Percentiles rank a stretch among this genome's conserved stretches.
Conservation (phyloP, 306 rosid species). For the Cucumis melo region DNA sequence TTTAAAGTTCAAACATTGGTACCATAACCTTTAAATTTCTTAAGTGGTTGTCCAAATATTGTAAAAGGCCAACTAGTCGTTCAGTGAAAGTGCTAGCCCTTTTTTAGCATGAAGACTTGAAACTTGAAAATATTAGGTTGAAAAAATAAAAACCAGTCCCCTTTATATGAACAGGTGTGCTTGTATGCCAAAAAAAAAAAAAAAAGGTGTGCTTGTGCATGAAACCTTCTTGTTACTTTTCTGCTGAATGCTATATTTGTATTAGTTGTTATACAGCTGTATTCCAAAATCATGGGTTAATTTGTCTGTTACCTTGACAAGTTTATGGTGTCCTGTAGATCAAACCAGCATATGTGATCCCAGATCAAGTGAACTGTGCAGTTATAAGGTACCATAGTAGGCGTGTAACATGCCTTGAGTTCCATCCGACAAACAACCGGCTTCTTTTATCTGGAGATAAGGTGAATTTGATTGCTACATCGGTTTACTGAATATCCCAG, state of each 20-base stretch:
- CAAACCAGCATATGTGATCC: conserved; percentile 68
- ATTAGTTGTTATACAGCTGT: background rate
- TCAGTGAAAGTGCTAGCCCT: background rate
- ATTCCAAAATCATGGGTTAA: background rate
- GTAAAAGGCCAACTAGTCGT: background rate
- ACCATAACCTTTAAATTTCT: background rate
- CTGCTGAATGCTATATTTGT: background rate
- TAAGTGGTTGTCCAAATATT: background rate
- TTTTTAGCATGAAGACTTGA: background rate
- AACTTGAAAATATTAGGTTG: background rate
- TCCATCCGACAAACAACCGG: conserved; percentile 82
- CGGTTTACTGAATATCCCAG: background rate
- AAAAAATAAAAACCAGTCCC: background rate
- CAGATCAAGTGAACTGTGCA: conserved; percentile 72
- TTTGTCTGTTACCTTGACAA: background rate
- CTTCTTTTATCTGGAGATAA: conserved; percentile 88
- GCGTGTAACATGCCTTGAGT: conserved; percentile 77
- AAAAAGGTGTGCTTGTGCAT: too few relatives aligned
- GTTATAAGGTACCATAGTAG: conserved; percentile 89
- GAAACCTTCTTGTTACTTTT: background rate
- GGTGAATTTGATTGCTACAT: conserved; percentile 25
- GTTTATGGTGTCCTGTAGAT: conserved; percentile 25
- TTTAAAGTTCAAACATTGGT: background rate
- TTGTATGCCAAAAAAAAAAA: too few relatives aligned
- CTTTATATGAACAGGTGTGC: background rate